phyloP scores from a whole-genome alignment of 805 yeast species.

The Sugiyamaella chiloensis region DNA sequence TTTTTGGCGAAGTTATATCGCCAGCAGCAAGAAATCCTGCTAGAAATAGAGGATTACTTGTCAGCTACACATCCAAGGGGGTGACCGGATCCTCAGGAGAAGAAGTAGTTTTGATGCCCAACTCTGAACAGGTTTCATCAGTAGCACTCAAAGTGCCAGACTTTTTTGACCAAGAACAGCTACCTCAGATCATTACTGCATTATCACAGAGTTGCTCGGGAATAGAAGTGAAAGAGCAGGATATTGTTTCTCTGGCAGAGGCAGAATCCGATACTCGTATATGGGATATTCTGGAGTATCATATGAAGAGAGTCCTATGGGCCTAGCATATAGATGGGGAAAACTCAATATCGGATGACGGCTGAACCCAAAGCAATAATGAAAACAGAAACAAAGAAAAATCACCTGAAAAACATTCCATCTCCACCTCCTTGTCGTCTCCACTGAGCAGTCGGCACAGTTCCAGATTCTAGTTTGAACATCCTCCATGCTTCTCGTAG shows the following conservation, averaged over 20 bases:
- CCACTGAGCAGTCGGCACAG: constrained; percentile 63
- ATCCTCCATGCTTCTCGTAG: constrained; percentile 85
- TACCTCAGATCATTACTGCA: constrained; percentile 3
- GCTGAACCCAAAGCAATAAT: no score
- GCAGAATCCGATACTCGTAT: constrained; percentile 36
- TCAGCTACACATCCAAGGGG: constrained; percentile 26
- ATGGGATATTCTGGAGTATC: constrained; percentile 37
- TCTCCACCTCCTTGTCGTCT: constrained; percentile 68
- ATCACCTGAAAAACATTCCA: constrained; percentile 63
- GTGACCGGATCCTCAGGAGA: constrained; percentile 10
- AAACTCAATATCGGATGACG: no score
- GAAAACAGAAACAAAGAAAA: no score
- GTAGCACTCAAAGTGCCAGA: constrained; percentile 18
- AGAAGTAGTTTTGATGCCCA: not conserved
- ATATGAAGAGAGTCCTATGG: constrained; percentile 41
- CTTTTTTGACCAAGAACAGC: not conserved
- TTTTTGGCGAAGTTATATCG: constrained; percentile 23
- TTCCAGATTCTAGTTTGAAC: constrained; percentile 62
- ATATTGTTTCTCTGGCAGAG: constrained; percentile 36
- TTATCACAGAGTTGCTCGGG: constrained; percentile 14
- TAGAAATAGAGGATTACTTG: constrained; percentile 23
- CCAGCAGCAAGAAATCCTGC: constrained; percentile 20
- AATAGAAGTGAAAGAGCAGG: constrained; percentile 31
- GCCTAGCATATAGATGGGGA: constrained; percentile 26
- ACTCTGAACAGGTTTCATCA: not conserved